A percentile compares a stretch with the other conserved stretches of the same genome.
Conservation (phyloP, 2,329 filamentous ascomycete genomes). For the Scopulariopsis brevicaulis region DNA sequence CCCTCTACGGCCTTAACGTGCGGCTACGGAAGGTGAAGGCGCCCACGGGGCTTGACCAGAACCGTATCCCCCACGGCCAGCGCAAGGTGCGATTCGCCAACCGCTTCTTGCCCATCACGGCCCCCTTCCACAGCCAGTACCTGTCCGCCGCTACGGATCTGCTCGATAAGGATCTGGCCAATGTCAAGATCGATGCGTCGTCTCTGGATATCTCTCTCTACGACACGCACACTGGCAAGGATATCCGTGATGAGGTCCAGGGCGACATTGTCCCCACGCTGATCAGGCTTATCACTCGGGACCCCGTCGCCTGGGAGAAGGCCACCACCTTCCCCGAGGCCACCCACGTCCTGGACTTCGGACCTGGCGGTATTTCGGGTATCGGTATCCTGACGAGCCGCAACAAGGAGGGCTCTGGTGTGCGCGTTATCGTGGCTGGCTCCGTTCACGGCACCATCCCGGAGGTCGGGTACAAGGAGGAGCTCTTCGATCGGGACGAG, state of each 20-base stretch:
- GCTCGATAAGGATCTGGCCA: conserved; percentile 79
- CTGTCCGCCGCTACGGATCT: conserved; percentile 69
- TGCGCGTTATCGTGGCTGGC: conserved; percentile 89
- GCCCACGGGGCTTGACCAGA: conserved; percentile 93
- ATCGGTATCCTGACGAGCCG: conserved; percentile 93
- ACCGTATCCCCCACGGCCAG: conserved; percentile 84
- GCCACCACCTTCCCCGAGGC: conserved; percentile 84
- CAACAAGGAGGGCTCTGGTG: conserved; percentile 97
- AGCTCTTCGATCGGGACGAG: conserved; percentile 92
- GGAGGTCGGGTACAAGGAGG: conserved; percentile 95
- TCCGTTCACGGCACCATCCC: conserved; percentile 81
- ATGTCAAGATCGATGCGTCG: conserved; percentile 63
- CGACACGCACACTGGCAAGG: conserved; percentile 79
- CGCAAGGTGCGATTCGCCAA: conserved; percentile 95
- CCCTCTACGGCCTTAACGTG: conserved; percentile 89
- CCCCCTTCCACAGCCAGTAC: conserved; percentile 96
- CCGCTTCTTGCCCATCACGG: conserved; percentile 93
- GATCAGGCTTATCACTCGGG: conserved; percentile 86
- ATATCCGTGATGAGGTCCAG: conserved; percentile 58
- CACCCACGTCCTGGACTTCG: conserved; percentile 93
- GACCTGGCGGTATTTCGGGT: conserved; percentile 91
- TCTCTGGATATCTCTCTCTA: conserved; percentile 77
- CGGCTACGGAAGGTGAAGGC: conserved; percentile 96
- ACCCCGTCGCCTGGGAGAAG: conserved; percentile 92
- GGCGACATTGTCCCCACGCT: conserved; percentile 79